phyloP scores from a whole-genome alignment of 2,329 filamentous ascomycete species.

The Cercospora beticola region DNA sequence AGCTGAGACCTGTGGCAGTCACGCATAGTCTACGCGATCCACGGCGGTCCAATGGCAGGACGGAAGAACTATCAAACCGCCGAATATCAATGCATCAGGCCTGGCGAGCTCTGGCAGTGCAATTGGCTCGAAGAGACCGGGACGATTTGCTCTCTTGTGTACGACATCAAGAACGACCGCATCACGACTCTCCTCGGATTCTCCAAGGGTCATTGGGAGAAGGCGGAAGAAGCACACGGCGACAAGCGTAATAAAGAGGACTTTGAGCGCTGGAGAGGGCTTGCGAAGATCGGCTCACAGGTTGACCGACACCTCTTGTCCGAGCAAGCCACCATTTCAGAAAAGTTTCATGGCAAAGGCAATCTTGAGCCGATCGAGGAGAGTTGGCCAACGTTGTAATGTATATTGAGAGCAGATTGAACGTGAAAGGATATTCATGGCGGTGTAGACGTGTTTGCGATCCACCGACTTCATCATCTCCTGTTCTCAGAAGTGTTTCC shows the following conservation, averaged over 20 bases:
- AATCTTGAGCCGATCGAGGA: constrained; percentile 49
- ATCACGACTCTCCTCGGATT: constrained; percentile 57
- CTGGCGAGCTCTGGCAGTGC: constrained; percentile 60
- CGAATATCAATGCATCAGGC: constrained; percentile 58
- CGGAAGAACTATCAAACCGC: constrained; percentile 55
- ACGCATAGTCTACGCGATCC: constrained; percentile 59
- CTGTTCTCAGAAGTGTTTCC: background rate
- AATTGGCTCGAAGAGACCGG: constrained; percentile 64
- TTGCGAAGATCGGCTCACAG: constrained; percentile 53
- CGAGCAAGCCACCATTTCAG: constrained; percentile 55
- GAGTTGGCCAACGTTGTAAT: constrained; percentile 40
- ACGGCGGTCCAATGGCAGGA: constrained; percentile 60
- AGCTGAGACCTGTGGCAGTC: constrained; percentile 17
- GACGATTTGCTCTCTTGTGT: constrained; percentile 57
- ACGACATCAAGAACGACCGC: constrained; percentile 52
- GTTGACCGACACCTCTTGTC: constrained; percentile 53
- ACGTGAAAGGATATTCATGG: background rate
- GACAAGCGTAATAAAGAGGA: constrained; percentile 56
- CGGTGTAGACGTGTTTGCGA: background rate
- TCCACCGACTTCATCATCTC: background rate
- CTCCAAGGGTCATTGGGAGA: constrained; percentile 56
- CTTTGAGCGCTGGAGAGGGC: constrained; percentile 52
- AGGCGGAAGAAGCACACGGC: constrained; percentile 52
- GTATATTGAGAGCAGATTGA: constrained; percentile 21
- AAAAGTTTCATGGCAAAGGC: constrained; percentile 53